These are phyloP conservation scores for Apiospora phragmitis DNA, from an alignment of 2,329 filamentous ascomycete species.

Conservation along the genomic window DNA sequence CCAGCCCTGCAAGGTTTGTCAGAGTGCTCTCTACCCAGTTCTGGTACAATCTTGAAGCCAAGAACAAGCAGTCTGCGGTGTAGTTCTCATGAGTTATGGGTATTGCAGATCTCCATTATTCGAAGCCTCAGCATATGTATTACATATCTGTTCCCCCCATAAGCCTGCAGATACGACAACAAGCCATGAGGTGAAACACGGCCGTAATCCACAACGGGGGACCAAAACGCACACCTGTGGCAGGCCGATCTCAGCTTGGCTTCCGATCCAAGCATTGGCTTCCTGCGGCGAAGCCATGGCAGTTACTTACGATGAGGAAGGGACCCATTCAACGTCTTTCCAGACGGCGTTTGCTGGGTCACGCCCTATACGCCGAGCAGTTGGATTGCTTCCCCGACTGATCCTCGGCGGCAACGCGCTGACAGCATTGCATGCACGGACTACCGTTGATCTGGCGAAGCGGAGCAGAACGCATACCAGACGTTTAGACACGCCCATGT, in stretches of 20 bases:
- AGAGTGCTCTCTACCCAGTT: neutral
- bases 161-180: neutral
- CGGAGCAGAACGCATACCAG: neutral
- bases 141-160: neutral
- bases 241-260: constrained; percentile 29
- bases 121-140: neutral
- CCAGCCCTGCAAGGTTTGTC: neutral
- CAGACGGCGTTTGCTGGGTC: neutral
- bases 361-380: neutral
- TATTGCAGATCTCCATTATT: constrained; percentile 1
- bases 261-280: constrained; percentile 7
- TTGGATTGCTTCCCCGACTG: constrained; percentile 2
- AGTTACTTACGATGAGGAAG: neutral
- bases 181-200: constrained; percentile 37
- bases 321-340: neutral
- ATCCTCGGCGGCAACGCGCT: constrained; percentile 1
- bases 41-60: neutral
- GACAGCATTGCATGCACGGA: neutral
- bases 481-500: neutral
- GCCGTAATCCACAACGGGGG: constrained; percentile 28
- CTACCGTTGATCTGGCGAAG: constrained; percentile 1
- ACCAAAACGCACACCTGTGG: constrained; percentile 31
- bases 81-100: neutral
- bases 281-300: neutral
- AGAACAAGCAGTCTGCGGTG: neutral